Evolutionary conservation across 148 eudicot species (phyloP).

Genomic region (Arbutus unedo): DNA sequence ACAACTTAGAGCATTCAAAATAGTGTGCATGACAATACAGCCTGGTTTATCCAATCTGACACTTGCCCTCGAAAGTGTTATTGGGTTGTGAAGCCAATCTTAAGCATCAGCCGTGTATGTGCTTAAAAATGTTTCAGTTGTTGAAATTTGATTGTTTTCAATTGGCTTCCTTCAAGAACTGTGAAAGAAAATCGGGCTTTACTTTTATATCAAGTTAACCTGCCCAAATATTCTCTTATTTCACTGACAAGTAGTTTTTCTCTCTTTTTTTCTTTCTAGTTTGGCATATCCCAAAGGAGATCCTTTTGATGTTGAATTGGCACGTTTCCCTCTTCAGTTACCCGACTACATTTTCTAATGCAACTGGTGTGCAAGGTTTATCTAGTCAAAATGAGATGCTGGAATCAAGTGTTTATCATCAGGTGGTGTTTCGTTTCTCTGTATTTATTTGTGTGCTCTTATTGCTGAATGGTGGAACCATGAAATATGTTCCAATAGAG

Average conservation of each 20-base stretch:
- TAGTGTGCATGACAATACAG: not conserved
- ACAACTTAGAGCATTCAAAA: too few relatives aligned
- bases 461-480: too few relatives aligned
- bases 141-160: not conserved
- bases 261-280: constrained; percentile 19
- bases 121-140: not conserved
- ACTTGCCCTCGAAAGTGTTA: not conserved
- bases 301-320: constrained; percentile 59
- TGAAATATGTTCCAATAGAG: too few relatives aligned
- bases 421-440: not conserved
- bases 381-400: not conserved
- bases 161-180: not conserved
- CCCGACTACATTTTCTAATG: constrained; percentile 79
- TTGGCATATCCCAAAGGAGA: constrained; percentile 52
- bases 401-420: not conserved
- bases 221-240: not conserved
- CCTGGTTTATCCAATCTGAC: not conserved
- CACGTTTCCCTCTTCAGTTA: constrained; percentile 48
- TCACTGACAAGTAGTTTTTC: not conserved
- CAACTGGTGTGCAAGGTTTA: not conserved
- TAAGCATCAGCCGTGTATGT: not conserved
- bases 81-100: not conserved
- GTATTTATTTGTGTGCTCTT: too few relatives aligned
- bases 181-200: not conserved
- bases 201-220: not conserved